Conservation (phyloP, 2,329 filamentous ascomycete species). For the Colletotrichum simmondsii region DNA sequence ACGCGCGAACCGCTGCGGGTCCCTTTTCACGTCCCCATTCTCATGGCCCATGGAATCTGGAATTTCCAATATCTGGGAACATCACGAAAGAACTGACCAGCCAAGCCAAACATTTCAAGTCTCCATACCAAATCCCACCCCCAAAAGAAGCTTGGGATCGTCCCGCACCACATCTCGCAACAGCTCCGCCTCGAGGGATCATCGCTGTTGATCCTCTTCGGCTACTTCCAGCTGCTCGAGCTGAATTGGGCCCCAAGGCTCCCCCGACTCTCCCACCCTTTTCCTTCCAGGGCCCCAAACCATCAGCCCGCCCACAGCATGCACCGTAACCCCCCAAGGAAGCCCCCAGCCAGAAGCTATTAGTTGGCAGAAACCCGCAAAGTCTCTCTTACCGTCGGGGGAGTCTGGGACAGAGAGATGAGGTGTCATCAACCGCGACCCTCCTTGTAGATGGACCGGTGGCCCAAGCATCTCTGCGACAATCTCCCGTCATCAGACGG, state of each 20-base stretch:
- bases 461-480: constrained; percentile 18
- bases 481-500: constrained; percentile 33
- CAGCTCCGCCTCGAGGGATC: constrained; percentile 14
- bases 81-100: background rate
- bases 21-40: background rate
- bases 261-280: background rate
- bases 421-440: background rate
- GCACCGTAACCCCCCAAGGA: background rate
- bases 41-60: too few species aligned
- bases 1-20: background rate
- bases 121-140: background rate
- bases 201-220: constrained; percentile 2
- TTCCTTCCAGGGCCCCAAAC: background rate
- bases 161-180: constrained; percentile 6
- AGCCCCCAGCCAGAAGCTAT: background rate
- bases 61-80: background rate
- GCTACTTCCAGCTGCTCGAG: background rate
- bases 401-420: background rate
- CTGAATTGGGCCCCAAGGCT: background rate
- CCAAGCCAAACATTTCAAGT: background rate
- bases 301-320: background rate
- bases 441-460: background rate
- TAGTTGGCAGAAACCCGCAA: background rate
- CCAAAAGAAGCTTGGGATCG: constrained; percentile 16
- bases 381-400: background rate